Base-by-base conservation (phyloP, 176 grass and related monocot genomes). In the Pontederia paniculata region DNA sequence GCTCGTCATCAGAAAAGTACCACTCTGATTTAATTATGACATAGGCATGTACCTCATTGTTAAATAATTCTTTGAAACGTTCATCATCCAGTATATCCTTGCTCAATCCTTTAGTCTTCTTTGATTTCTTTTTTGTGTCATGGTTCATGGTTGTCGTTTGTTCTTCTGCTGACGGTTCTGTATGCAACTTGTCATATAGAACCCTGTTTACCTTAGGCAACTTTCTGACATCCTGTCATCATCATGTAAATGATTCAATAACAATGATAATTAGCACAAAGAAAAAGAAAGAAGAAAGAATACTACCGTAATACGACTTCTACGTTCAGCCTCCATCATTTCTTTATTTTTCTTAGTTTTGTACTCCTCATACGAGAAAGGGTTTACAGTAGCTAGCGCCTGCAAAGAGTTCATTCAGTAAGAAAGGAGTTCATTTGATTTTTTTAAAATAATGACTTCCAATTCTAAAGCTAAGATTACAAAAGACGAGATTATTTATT, bases 131-230 rank as follows among this genome's bases (percentile, higher is more conserved):
- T 59, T 89, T 89, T 45, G 12, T 61, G 41, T 53, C 53, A 74
- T 87, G 81, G 57, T 86, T 74, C 70, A 17, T 52, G 72, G 76
- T 81, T 3, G 78, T 86, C 18, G 23, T 15, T 68, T 86, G 73
- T 69, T 63, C 60, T 48, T 81, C 78, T 44, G 70, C 65, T 78
- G 73, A 79, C 76, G 83, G 67, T 17, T 69, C 72, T 44, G 58
- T 47, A 56, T 60, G 69, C 62, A 90, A 45, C 41, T 52, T 62
- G 22, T 78, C 80, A 21, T 76, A 70, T 56, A 97, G 62, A 22
- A 56, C 41, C 55, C 91, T 77, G 72, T 97, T 97, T 68, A 86
- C 80, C 71, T 90, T 97, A 61, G 91, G 86, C 67, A 97, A 76
- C 70, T 57, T 97, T 21, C 16, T 55, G 0, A 75, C 55, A 59